Base-by-base conservation (phyloP, 75 land plant species). In the Sequoia sempervirens region DNA sequence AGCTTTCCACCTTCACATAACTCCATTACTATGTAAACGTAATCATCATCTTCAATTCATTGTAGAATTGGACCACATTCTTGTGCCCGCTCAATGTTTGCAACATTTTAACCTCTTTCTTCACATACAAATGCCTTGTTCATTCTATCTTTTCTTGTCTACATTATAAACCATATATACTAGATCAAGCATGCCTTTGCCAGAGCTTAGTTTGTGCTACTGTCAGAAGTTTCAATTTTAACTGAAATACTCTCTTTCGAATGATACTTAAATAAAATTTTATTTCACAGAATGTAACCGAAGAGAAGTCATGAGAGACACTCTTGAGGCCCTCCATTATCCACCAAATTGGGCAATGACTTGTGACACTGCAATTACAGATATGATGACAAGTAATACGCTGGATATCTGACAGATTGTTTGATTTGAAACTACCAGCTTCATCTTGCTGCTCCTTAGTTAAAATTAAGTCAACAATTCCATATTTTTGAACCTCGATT, bases 401-500 rank as follows among this genome's bases (percentile, higher is more conserved):
- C 10, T 83, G 84, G 41, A 81, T 46, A 74, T 85, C 87, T 5
- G 86, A 84, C 61, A 86, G 73, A 66, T 80, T 85, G 4, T 53
- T 80, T 18, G 17, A 41, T 46, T 82, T 87, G 75, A 40, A 58
- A 66, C 52, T 82, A 40, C 23, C 37, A 45, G 79, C 72, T 43
- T 50, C 88, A 36, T 88, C 92, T 50, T 82, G 85, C 26, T 87
- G 92, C 79, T 87, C 89, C n/a, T 94, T 90, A 74, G 95, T 89
- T 84, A 98, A 84, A 46, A 98, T 89, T 86, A 98, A 89, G 84
- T 98, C 98, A n/a, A 93, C 90, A 72, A 86, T 81, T 41, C 64
- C 72, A 61, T 52, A 80, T 15, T 26, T 2, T 80, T 76, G 79
- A 41, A 26, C 1, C 11, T 76, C 26, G 26, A 43, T 23, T 5